Conservation (phyloP, 768 basidiomycete species). For the Mrakia frigida region DNA sequence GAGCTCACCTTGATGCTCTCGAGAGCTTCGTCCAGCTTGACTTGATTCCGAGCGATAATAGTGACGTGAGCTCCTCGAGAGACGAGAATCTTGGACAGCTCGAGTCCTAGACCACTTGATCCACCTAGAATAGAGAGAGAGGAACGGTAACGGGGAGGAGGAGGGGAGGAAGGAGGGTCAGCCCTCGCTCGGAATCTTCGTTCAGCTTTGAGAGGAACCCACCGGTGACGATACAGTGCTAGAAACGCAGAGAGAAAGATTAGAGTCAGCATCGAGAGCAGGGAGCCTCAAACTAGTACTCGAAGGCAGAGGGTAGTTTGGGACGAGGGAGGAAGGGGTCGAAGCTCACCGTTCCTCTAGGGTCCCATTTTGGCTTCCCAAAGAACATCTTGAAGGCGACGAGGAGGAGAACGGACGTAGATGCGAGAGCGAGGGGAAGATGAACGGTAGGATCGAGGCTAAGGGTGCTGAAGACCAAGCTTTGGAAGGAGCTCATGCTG, state of each 20-base stretch:
- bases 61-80: slow-evolving; percentile 72
- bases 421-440: background rate
- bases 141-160: background rate
- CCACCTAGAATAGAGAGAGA: slow-evolving; percentile 81
- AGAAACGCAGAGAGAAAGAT: background rate
- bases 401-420: background rate
- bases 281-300: background rate
- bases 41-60: slow-evolving; percentile 72
- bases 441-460: background rate
- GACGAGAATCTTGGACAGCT: slow-evolving; percentile 62
- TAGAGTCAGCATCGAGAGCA: background rate
- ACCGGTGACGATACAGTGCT: slow-evolving; percentile 85
- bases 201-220: slow-evolving; percentile 45
- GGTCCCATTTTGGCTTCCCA: background rate
- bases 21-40: slow-evolving; percentile 59
- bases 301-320: background rate
- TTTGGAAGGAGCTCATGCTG: background rate
- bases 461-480: background rate
- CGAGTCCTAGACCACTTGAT: slow-evolving; percentile 71
- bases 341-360: slow-evolving; percentile 15
- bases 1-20: slow-evolving; percentile 59
- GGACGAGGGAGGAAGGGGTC: background rate
- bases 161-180: background rate
- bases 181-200: background rate
- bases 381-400: slow-evolving; percentile 19